Percentiles rank a stretch among this genome's conserved stretches.
phyloP scores from a whole-genome alignment of 345 rosid species.

The Firmiana major region DNA sequence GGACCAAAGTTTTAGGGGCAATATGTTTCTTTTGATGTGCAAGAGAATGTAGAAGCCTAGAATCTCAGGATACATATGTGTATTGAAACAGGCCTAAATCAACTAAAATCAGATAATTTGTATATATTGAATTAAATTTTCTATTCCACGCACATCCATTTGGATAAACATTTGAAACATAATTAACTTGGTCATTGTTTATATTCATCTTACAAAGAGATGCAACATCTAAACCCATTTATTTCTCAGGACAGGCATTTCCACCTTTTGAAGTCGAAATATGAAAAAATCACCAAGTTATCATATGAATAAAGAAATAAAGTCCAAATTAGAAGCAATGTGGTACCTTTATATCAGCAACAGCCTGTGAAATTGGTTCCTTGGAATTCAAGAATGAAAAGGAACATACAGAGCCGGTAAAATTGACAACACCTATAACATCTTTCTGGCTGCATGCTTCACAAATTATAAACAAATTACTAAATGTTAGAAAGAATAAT shows the following conservation, averaged over 20 bases:
- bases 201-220: constrained; percentile 1
- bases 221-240: constrained; percentile 5
- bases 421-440: constrained; percentile 54
- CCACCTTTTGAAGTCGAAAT: neutral
- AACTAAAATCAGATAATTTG: neutral
- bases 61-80: neutral
- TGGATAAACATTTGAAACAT: constrained; percentile 2
- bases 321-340: neutral
- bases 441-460: constrained; percentile 63
- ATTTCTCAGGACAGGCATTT: neutral
- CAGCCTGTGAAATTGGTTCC: constrained; percentile 78
- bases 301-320: constrained; percentile 8
- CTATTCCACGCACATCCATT: neutral
- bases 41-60: neutral
- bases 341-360: constrained; percentile 76
- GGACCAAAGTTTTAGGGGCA: neutral
- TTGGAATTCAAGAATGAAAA: constrained; percentile 64
- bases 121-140: neutral
- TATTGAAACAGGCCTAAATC: neutral
- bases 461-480: constrained; percentile 23
- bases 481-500: constrained; percentile 22
- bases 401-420: constrained; percentile 65
- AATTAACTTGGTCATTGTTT: neutral
- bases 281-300: neutral
- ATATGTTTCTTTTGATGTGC: neutral